Evolutionary conservation across 192 early-diverging fungal species (phyloP).

Genomic region (Linnemannia schmuckeri): DNA sequence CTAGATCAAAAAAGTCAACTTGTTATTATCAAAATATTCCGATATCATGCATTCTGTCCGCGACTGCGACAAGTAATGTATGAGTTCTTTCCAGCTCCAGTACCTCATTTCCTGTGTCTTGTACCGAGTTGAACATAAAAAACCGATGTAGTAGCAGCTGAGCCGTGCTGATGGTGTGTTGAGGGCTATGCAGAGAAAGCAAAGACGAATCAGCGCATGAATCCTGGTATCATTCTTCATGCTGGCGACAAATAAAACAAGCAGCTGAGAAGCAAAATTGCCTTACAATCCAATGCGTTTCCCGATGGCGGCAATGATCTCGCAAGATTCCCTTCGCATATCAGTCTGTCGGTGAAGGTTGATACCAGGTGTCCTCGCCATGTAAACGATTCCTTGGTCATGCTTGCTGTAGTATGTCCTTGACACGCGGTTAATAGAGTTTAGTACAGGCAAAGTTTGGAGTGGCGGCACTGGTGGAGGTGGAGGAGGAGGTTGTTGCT

Average conservation of each 20-base stretch:
- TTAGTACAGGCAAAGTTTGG: conserved; percentile 11
- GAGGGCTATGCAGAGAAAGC: conserved; percentile 58
- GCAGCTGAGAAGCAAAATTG: not conserved
- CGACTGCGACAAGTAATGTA: not conserved
- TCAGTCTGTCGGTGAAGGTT: conserved; percentile 40
- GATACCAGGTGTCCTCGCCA: conserved; percentile 29
- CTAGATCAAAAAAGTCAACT: not conserved
- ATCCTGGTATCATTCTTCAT: not conserved
- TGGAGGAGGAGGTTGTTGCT: conserved; percentile 14
- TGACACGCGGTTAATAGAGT: conserved; percentile 52
- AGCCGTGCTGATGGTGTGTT: conserved; percentile 71
- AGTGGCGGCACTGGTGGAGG: conserved; percentile 2
- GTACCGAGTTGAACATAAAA: conserved; percentile 65
- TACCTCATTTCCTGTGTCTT: conserved; percentile 64
- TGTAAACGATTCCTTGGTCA: conserved; percentile 38
- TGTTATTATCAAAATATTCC: not conserved
- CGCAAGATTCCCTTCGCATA: conserved; percentile 58
- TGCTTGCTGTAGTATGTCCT: conserved; percentile 54
- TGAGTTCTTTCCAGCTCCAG: not conserved
- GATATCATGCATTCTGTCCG: not conserved
- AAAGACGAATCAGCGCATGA: not conserved
- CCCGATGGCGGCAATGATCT: conserved; percentile 66
- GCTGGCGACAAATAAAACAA: not conserved
- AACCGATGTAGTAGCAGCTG: conserved; percentile 70
- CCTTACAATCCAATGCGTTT: conserved; percentile 72